phyloP scores from a whole-genome alignment of 768 basidiomycete species.

The Boletales sp. region DNA sequence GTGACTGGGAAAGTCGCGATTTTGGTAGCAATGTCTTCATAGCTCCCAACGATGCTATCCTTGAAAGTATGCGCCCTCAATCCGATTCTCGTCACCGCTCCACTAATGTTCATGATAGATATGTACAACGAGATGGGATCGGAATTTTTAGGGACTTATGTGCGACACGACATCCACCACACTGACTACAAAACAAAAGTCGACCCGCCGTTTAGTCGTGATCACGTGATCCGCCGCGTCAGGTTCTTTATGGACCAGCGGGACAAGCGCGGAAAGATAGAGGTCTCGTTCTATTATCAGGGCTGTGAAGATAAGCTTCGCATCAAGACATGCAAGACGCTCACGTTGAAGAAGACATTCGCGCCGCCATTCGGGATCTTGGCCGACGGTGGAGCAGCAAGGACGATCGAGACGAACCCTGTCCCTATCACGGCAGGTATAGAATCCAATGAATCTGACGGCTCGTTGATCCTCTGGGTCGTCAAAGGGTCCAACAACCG shows the following conservation, averaged over 20 bases:
- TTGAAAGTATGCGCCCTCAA: constrained; percentile 7
- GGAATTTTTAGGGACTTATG: constrained; percentile 6
- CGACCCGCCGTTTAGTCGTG: not conserved
- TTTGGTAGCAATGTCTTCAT: constrained; percentile 5
- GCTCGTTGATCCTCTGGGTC: constrained; percentile 9
- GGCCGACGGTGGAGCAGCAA: not conserved
- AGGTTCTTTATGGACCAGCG: constrained; percentile 10
- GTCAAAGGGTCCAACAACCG: not conserved
- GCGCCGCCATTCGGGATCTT: constrained; percentile 5
- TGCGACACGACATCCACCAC: constrained; percentile 1
- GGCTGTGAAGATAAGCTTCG: not conserved
- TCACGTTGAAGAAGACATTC: constrained; percentile 10
- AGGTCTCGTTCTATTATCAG: not conserved
- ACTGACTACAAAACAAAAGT: not conserved
- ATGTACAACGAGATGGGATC: constrained; percentile 14
- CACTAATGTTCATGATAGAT: not conserved
- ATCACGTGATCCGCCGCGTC: constrained; percentile 4
- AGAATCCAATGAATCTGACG: not conserved
- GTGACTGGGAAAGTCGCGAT: constrained; percentile 10
- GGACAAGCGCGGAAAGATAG: constrained; percentile 1
- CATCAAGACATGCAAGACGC: constrained; percentile 1
- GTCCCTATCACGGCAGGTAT: constrained; percentile 4
- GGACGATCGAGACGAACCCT: not conserved
- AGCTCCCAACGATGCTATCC: constrained; percentile 5
- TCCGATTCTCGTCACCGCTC: not conserved